Percentiles rank a stretch among this genome's conserved stretches.
These are phyloP conservation scores for Apiotrichum veenhuisii DNA, from an alignment of 1,284 basidiomycete genomes.

Conservation along the genomic window DNA sequence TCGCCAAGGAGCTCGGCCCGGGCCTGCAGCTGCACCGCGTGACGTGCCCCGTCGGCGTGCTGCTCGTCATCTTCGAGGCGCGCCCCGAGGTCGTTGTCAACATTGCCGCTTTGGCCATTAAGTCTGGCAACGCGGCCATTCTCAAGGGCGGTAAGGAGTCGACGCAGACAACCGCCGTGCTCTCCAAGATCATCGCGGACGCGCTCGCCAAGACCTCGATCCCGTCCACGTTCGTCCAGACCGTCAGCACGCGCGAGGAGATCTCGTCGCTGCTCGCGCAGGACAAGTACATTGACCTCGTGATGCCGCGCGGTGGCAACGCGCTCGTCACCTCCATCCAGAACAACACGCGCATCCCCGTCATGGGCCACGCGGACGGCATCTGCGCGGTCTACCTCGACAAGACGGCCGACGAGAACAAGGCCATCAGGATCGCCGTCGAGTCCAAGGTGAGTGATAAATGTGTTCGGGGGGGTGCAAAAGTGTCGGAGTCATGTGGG, in stretches of 20 bases:
- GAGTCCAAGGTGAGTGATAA: conserved; percentile 76
- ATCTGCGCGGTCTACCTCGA: conserved; percentile 49
- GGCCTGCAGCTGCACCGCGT: conserved; percentile 85
- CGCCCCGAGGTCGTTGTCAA: conserved; percentile 98
- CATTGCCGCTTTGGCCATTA: conserved; percentile 92
- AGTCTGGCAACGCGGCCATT: conserved; percentile 95
- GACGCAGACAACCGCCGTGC: conserved; percentile 66
- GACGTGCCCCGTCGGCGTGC: conserved; percentile 93
- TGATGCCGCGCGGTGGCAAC: conserved; percentile 94
- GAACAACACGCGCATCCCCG: conserved; percentile 84
- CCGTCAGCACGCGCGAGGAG: conserved; percentile 87
- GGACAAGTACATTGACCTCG: conserved; percentile 91
- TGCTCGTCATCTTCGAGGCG: conserved; percentile 96
- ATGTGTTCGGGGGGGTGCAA: no score
- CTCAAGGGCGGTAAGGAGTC: conserved; percentile 97
- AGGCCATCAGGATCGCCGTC: conserved; percentile 74
- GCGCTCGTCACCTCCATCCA: conserved; percentile 85
- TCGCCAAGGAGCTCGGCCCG: conserved; percentile 82
- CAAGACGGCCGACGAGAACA: conserved; percentile 68
- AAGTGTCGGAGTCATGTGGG: no score
- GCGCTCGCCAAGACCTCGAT: conserved; percentile 71
- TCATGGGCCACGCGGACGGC: conserved; percentile 91
- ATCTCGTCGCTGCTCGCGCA: conserved; percentile 80
- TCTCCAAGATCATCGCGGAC: conserved; percentile 72
- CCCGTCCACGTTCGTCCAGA: conserved; percentile 79